Conservation (phyloP, 164 flowering plant species). For the Nelumbo lutea region DNA sequence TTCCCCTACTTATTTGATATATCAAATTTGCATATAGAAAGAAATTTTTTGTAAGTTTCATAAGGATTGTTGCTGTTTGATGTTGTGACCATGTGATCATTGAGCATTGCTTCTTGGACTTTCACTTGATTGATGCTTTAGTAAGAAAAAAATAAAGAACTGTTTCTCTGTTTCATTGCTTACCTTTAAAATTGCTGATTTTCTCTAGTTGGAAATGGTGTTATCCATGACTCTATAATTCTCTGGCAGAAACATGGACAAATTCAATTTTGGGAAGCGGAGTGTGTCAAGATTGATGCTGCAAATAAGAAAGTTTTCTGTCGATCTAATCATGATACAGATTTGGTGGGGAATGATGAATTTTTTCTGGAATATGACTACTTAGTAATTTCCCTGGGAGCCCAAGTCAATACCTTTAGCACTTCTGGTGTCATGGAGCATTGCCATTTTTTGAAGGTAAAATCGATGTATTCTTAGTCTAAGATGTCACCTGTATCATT, state of each 20-base stretch:
- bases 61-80: neutral
- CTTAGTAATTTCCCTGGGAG: slow-evolving; percentile 83
- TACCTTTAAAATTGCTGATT: neutral
- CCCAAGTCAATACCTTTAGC: slow-evolving; percentile 80
- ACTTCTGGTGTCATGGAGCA: slow-evolving; percentile 90
- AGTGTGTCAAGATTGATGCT: slow-evolving; percentile 77
- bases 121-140: neutral
- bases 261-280: slow-evolving; percentile 70
- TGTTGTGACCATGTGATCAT: neutral
- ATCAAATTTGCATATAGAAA: too few relatives aligned
- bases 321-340: slow-evolving; percentile 31
- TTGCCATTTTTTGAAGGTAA: slow-evolving; percentile 91
- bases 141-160: neutral
- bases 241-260: slow-evolving; percentile 53
- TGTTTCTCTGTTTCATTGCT: neutral
- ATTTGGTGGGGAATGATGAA: slow-evolving; percentile 44
- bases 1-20: neutral
- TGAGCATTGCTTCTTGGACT: neutral
- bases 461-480: neutral
- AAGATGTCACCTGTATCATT: neutral
- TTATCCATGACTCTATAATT: neutral
- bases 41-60: neutral
- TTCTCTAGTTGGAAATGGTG: neutral
- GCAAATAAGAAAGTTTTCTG: slow-evolving; percentile 71
- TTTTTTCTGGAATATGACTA: slow-evolving; percentile 85